Percentiles rank a stretch among this genome's conserved stretches.
These are phyloP conservation scores for Coemansia sp. DNA, from an alignment of 192 early-diverging fungal genomes.

Conservation along the genomic window DNA sequence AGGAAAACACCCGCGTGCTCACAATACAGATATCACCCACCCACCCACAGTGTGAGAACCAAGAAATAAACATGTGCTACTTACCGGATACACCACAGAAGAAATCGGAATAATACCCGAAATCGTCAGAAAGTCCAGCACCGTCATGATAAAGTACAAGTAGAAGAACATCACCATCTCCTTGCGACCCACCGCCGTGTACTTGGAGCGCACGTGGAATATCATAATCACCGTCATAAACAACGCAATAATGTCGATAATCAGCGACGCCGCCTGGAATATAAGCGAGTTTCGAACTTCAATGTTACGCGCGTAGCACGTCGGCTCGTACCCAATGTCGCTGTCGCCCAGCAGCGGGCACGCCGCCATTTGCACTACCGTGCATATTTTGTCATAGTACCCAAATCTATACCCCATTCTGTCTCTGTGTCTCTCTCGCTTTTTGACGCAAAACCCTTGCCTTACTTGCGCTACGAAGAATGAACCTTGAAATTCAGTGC, in stretches of 20 bases:
- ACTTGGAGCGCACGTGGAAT: slow-evolving; percentile 95
- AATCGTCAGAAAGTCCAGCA: slow-evolving; percentile 88
- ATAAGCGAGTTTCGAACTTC: slow-evolving; percentile 79
- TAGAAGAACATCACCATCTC: slow-evolving; percentile 99
- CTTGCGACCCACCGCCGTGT: slow-evolving; percentile 98
- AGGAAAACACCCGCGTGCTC: too few relatives aligned
- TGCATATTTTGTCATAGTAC: slow-evolving; percentile 89
- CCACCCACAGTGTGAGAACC: not conserved
- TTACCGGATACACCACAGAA: slow-evolving; percentile 66
- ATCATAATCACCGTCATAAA: slow-evolving; percentile 99
- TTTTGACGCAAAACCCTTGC: too few relatives aligned
- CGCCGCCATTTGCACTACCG: slow-evolving; percentile 74
- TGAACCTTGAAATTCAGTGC: too few relatives aligned
- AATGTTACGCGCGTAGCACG: slow-evolving; percentile 95
- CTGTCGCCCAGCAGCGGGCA: slow-evolving; percentile 86
- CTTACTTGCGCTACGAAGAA: too few relatives aligned
- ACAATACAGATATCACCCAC: not conserved
- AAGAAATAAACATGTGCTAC: slow-evolving; percentile 33
- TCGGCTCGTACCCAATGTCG: slow-evolving; percentile 73
- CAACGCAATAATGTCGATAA: slow-evolving; percentile 89
- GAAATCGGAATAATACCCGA: slow-evolving; percentile 91
- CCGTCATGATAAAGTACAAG: slow-evolving; percentile 79
- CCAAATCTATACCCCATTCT: slow-evolving; percentile 60
- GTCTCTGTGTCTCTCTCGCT: too few relatives aligned
- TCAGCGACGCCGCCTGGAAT: slow-evolving; percentile 95